Base-by-base conservation (phyloP, 805 yeast species). In the Spathaspora girioi region DNA sequence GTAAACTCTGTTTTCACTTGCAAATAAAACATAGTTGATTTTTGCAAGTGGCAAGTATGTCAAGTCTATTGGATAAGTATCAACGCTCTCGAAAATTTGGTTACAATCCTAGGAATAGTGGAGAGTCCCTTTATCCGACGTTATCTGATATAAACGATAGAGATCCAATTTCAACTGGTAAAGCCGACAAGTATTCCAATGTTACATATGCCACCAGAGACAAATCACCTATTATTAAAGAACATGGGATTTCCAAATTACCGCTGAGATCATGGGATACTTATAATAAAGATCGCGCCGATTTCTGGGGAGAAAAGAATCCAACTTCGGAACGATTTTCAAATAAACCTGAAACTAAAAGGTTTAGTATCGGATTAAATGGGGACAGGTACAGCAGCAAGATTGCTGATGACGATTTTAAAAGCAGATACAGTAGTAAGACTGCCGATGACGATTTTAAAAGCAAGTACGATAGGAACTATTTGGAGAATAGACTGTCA, bases 51-150 rank as follows among this genome's bases (percentile, higher is more conserved):
- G 14, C 7, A 15, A 45, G 10, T 9, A 49, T 50, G 53, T 50
- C 53, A 2, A 46, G 45, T 15, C 38, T 50, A 10, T 50, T 50
- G 15, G 47, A 42, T 20, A 38, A 48, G 17, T 50, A 46, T 38
- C 47, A 50, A 35, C 46, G 43, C 26, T 26, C 43, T 45, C 40
- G 52, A 23, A 14, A 20, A 15, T 35, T 35, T 2, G 26, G 43
- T 2, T 40, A 40, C 43, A 40, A 18, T 18, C 20, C 43, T 11
- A 40, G 43, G 12, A 40, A 40, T 40, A 14, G 18, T 18, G 43
- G 41, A 8, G 41, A 40, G 18, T 10, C 26, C 9, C 12, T 23
- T 10, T 42, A 42, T 23, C 45, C 45, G 3, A 14, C 45, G 23
- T 23, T 42, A 11, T 20, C 29, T 23, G 18, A 23, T 42, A 11